Base-by-base conservation (phyloP, 495 filamentous ascomycete species). In the Friedmanniomyces endolithicus region DNA sequence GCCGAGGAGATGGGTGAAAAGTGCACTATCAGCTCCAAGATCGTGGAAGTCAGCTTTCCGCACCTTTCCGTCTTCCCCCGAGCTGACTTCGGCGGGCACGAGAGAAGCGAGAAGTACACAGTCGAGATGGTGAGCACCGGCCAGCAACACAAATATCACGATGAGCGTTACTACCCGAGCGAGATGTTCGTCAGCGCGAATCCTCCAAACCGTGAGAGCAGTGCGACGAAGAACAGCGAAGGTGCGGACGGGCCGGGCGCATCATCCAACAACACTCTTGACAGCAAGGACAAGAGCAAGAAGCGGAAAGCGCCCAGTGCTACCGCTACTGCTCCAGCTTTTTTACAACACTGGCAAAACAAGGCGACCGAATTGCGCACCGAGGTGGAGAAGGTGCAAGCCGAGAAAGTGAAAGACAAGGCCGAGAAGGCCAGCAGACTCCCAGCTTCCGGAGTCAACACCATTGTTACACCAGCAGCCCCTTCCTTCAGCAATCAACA, bases 21-120 rank as follows among this genome's bases (percentile, higher is more conserved):
- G 58, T 94, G 94, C 60, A 90, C 88, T 6, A 89, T 95, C 50
- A 80, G 84, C 0, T 90, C 87, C 1, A 84, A 79, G 57, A 80
- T 81, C 0, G 85, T 90, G 29, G 71, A 78, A 44, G 76, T 87
- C 25, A 85, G 78, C 37, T 94, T 87, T 61, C 87, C 92, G 20
- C 89, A 95, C 50, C 79, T 86, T 6, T 88, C 89, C 22, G 88
- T 95, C 0, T 95, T 95, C 64, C 82, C 94, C 14, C 87, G 86
- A 7, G 71, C 85, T 39, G 70, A 86, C 56, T 79, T 83, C 44
- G 73, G 33, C 24, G 48, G 25, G 22, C 46, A 19, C 17, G 55
- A 57, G 37, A 19, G n/a, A 14, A 52, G 24, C 27, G 37, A 57
- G 24, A 51, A 39, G 47, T 57, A 43, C 29, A 57, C 37, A 6